Base-by-base conservation (phyloP, 345 rosid genomes). In the Salix udensis region DNA sequence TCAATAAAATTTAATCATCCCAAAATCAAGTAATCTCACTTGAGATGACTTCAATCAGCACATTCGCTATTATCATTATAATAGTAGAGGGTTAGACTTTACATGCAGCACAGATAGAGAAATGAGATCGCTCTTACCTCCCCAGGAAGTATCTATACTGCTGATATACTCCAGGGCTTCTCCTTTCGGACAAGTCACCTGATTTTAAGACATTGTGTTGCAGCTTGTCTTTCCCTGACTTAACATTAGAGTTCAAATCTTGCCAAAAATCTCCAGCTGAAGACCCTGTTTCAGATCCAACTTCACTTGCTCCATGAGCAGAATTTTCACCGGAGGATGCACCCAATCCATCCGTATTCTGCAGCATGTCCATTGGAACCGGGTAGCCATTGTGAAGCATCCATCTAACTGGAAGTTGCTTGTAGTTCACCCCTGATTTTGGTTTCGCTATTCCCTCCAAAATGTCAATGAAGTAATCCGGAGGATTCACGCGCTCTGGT, bases 391-490 rank as follows among this genome's bases (percentile, higher is more conserved):
- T 96, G 48, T 96, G 99, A 79, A 96, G 95, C 98, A 96, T 96
- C 99, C 99, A 96, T 73, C 97, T 88, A 60, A 88, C 89, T 0
- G 98, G 98, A 80, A 96, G 95, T 81, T 96, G 94, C 72, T 90
- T 92, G 64, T 81, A 79, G 76, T 86, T 88, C 76, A 91, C 88
- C n/a, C 91, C 97, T 26, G 89, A 58, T 80, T 84, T 89, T 68
- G 85, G 90, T 82, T 96, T 96, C 66, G 86, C 73, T 77, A 96
- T 92, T 71, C 99, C 99, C 78, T 96, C 99, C 80, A 96, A 83
- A 77, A 96, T 89, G 82, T 96, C 99, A 53, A 94, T 94, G 87
- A 86, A 94, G 87, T 96, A 90, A 85, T 96, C 98, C n/a, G 98
- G 98, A 55, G 98, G 99, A 79, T 94, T 96, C 71, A 86, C 89